phyloP scores from a whole-genome alignment of 2,329 filamentous ascomycete genomes.

The Sclerotinia sclerotiorum region DNA sequence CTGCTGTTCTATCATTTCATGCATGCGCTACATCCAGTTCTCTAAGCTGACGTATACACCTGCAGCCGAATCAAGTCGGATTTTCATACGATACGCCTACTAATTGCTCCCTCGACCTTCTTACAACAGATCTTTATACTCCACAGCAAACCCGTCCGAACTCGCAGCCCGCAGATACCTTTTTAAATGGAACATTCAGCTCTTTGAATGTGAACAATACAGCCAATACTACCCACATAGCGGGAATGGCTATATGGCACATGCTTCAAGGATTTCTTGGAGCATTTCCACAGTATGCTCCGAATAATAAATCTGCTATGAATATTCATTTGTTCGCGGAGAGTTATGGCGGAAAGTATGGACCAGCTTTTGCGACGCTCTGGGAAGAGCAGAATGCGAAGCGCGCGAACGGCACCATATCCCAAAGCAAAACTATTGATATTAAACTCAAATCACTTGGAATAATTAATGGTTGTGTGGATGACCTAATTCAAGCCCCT shows the following conservation, averaged over 20 bases:
- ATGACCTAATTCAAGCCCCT: constrained; percentile 60
- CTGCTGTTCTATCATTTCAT: neutral
- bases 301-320: constrained; percentile 51
- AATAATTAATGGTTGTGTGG: constrained; percentile 71
- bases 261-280: constrained; percentile 60
- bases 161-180: constrained; percentile 39
- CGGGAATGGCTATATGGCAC: constrained; percentile 57
- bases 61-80: constrained; percentile 67
- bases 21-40: neutral
- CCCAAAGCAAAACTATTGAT: constrained; percentile 53
- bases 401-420: constrained; percentile 51
- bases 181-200: constrained; percentile 65
- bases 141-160: constrained; percentile 41
- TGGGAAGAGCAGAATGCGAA: constrained; percentile 62
- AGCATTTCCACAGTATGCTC: constrained; percentile 57
- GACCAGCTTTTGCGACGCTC: constrained; percentile 59
- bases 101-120: constrained; percentile 58
- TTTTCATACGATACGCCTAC: constrained; percentile 65
- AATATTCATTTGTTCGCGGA: constrained; percentile 67
- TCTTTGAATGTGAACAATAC: constrained; percentile 48
- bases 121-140: constrained; percentile 44
- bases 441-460: constrained; percentile 63
- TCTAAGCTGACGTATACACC: constrained; percentile 39
- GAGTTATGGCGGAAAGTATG: constrained; percentile 70
- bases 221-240: constrained; percentile 52